Evolutionary conservation across 805 yeast genomes (phyloP).

Genomic region (Candida krabiensis): DNA sequence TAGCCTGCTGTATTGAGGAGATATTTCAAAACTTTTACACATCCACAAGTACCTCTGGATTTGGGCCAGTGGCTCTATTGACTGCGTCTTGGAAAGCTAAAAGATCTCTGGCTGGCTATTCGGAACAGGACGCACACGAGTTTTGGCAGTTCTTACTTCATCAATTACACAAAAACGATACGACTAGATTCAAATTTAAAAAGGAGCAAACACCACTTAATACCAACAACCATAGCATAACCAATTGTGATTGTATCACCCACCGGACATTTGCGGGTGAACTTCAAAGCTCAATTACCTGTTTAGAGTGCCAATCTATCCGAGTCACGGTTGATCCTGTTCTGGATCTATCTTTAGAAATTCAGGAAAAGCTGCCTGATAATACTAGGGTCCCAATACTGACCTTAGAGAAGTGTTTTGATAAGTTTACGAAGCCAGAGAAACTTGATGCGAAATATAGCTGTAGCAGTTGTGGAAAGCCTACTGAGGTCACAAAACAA

Average conservation of each 20-base stretch:
- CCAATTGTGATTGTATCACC: conserved; percentile 69
- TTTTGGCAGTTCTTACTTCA: conserved; percentile 90
- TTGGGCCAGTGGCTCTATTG: conserved; percentile 77
- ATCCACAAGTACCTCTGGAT: conserved; percentile 58
- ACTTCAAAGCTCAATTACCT: conserved; percentile 74
- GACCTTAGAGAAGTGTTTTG: conserved; percentile 62
- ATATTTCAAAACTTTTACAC: conserved; percentile 77
- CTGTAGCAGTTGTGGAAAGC: conserved; percentile 64
- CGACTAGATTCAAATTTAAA: conserved; percentile 19
- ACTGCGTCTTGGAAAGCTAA: conserved; percentile 88
- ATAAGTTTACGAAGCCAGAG: conserved; percentile 76
- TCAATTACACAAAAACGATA: conserved; percentile 66
- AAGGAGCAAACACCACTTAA: conserved; percentile 24
- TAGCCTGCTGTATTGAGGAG: conserved; percentile 83
- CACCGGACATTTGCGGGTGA: conserved; percentile 85
- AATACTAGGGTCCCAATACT: conserved; percentile 22
- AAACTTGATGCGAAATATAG: conserved; percentile 69
- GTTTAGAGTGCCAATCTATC: conserved; percentile 63
- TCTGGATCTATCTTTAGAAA: conserved; percentile 84
- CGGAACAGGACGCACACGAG: conserved; percentile 98
- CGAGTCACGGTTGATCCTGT: conserved; percentile 84
- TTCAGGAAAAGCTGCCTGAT: conserved; percentile 38
- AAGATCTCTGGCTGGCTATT: conserved; percentile 86
- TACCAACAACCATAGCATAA: conserved; percentile 4
- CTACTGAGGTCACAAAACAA: conserved; percentile 70